These are phyloP conservation scores for Chloromonas sp. DNA, from an alignment of 163 green algal genomes.

Conservation along the genomic window DNA sequence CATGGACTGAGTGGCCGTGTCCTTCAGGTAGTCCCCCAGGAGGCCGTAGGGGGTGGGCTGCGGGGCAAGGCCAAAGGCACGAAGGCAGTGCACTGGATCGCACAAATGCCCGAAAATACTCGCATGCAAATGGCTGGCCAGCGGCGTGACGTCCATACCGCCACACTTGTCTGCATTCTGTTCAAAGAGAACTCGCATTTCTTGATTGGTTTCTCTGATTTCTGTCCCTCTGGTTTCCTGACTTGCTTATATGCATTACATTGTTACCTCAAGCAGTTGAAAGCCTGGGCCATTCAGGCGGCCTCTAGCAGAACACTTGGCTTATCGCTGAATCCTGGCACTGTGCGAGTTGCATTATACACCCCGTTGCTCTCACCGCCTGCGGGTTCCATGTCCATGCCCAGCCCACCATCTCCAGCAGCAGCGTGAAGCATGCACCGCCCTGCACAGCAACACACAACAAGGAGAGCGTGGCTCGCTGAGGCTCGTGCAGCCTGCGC, in stretches of 20 bases:
- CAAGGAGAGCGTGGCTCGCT: not conserved
- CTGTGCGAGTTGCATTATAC: not conserved
- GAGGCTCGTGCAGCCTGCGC: too few relatives aligned
- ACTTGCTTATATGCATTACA: not conserved
- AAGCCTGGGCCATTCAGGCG: too few relatives aligned
- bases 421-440: conserved; percentile 22
- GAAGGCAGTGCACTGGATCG: not conserved
- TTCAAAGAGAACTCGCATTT: not conserved
- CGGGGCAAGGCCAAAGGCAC: not conserved
- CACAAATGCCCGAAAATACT: not conserved
- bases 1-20: not conserved
- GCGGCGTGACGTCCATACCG: not conserved
- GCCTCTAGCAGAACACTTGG: too few relatives aligned
- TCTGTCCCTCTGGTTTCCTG: not conserved
- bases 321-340: too few relatives aligned
- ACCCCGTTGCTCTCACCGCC: not conserved
- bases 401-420: conserved; percentile 36
- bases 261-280: not conserved
- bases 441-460: conserved; percentile 9
- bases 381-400: conserved; percentile 31
- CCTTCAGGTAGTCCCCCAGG: not conserved
- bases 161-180: not conserved
- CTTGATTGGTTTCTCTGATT: not conserved
- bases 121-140: not conserved
- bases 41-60: not conserved